Base-by-base conservation (phyloP, 1,284 basidiomycete genomes). In the Tranzscheliella williamsii region DNA sequence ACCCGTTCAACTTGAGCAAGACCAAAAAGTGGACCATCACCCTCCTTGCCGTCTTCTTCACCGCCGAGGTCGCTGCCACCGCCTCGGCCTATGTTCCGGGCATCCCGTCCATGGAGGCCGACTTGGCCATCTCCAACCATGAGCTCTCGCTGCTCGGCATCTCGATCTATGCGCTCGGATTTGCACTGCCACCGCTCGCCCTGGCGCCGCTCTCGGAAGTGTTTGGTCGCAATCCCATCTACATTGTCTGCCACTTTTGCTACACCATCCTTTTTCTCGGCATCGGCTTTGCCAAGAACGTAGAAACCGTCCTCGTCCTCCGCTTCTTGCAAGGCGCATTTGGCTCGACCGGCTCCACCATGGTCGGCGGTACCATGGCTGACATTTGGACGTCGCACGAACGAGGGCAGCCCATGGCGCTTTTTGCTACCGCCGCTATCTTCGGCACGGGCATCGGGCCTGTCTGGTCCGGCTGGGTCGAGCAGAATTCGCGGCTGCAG, bases 291-390 rank as follows among this genome's bases (percentile, higher is more conserved):
- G 81, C 85, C 0, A 80, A 83, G 40, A 88, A 89, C 69, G 84
- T 88, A 3, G 81, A 85, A 32, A 87, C 86, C 0, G 84, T 90
- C 16, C 81, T 89, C 26, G 71, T 88, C 17, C 83, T 82, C 0
- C 82, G 88, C 2, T 84, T 89, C 53, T 70, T 90, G 2, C 82
- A 84, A 37, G 88, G 88, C 1, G 83, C 82, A 0, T 85, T 86
- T 51, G 87, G 86, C 0, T 74, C 70, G 1, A 79, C 85, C 0
- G 85, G 85, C 2, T 81, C 86, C 0, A 88, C 87, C 0, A 85
- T 90, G 60, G 88, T 89, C 3, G 87, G 87, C 13, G 88, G 88
- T 1, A 87, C 86, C 0, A 83, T 90, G 26, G 84, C 86, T 4
- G 70, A 72, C 33, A 58, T 72, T 21, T 72, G 50, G 48, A 24